Evolutionary conservation across 352 stramenopile species (phyloP).

Genomic region (Phytopythium montanum): DNA sequence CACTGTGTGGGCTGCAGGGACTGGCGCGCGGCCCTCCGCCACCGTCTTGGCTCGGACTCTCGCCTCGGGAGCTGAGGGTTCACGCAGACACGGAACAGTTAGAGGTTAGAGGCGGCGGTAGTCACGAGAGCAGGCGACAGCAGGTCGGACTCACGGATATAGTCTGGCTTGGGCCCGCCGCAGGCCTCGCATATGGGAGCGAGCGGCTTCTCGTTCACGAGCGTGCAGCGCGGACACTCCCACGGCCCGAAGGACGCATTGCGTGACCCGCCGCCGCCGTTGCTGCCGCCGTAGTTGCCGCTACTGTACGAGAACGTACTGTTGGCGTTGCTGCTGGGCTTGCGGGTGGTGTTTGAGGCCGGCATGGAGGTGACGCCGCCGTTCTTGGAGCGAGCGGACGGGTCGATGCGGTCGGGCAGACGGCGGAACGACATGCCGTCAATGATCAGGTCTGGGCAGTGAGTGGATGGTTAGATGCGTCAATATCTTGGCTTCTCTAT

Average conservation of each 20-base stretch:
- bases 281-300: slow-evolving; percentile 6
- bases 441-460: slow-evolving; percentile 67
- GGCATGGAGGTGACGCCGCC: slow-evolving; percentile 24
- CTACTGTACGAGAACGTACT: slow-evolving; percentile 44
- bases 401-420: slow-evolving; percentile 58
- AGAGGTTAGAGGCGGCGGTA: neutral
- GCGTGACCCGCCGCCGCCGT: slow-evolving; percentile 28
- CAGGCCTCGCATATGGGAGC: slow-evolving; percentile 76
- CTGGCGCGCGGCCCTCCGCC: slow-evolving; percentile 18
- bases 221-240: slow-evolving; percentile 68
- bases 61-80: slow-evolving; percentile 36
- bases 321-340: slow-evolving; percentile 28
- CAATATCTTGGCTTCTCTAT: no score
- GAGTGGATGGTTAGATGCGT: neutral
- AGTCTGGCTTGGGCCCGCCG: slow-evolving; percentile 51
- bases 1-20: neutral
- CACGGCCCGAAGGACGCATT: slow-evolving; percentile 62
- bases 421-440: slow-evolving; percentile 78
- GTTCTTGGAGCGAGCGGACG: slow-evolving; percentile 24
- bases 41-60: slow-evolving; percentile 44
- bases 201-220: slow-evolving; percentile 75
- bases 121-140: neutral
- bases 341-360: slow-evolving; percentile 11
- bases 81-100: neutral
- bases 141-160: slow-evolving; percentile 35